These are phyloP conservation scores for Lasiodiplodia hormozganensis DNA, from an alignment of 2,329 filamentous ascomycete species.

Conservation along the genomic window DNA sequence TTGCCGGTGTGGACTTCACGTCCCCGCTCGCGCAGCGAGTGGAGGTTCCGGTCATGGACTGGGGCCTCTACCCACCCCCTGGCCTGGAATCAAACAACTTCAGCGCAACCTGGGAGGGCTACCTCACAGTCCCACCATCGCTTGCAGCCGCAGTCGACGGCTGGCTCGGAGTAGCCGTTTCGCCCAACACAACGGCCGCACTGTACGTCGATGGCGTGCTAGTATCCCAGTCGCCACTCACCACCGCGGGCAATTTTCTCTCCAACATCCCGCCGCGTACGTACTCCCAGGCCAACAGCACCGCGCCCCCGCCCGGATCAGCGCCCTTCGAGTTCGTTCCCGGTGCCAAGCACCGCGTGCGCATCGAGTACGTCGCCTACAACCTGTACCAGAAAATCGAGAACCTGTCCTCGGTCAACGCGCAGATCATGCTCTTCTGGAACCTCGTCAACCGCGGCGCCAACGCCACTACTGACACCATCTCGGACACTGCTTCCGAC, in stretches of 20 bases:
- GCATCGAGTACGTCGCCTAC: slow-evolving; percentile 53
- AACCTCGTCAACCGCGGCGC: slow-evolving; percentile 50
- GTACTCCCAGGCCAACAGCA: slow-evolving; percentile 48
- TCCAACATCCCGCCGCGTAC: slow-evolving; percentile 51
- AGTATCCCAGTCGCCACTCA: slow-evolving; percentile 36
- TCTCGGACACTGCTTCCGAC: neutral
- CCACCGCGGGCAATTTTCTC: slow-evolving; percentile 43
- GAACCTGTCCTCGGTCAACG: slow-evolving; percentile 51
- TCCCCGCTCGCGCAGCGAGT: slow-evolving; percentile 39
- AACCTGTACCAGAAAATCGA: slow-evolving; percentile 50
- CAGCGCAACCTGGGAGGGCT: slow-evolving; percentile 54
- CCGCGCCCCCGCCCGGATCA: slow-evolving; percentile 46
- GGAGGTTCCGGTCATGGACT: slow-evolving; percentile 52
- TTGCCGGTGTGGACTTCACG: slow-evolving; percentile 49
- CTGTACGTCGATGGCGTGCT: slow-evolving; percentile 49
- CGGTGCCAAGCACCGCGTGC: slow-evolving; percentile 44
- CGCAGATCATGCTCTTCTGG: slow-evolving; percentile 54
- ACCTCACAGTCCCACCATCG: slow-evolving; percentile 48
- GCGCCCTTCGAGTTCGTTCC: slow-evolving; percentile 48
- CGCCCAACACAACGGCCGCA: slow-evolving; percentile 49
- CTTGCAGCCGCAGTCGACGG: slow-evolving; percentile 42
- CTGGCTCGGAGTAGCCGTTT: slow-evolving; percentile 53
- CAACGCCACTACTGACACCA: neutral
- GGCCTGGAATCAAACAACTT: slow-evolving; percentile 55
- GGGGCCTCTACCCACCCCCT: slow-evolving; percentile 54